Evolutionary conservation across 768 basidiomycete genomes (phyloP).

Genomic region (Trametes gibbosa): DNA sequence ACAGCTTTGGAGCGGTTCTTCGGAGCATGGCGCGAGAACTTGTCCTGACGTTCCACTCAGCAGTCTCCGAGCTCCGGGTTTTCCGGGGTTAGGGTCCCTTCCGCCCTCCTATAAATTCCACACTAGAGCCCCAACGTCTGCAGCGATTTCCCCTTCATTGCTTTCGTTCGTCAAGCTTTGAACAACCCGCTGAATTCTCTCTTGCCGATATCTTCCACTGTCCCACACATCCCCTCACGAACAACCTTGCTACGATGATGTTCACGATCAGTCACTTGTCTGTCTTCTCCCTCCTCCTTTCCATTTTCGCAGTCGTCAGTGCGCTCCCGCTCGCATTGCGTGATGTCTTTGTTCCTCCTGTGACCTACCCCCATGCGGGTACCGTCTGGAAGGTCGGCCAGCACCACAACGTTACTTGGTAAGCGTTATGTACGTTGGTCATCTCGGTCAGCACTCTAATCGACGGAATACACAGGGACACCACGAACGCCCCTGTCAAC

Average conservation of each 20-base stretch:
- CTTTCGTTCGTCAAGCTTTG: slow-evolving; percentile 15
- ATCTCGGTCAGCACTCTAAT: background rate
- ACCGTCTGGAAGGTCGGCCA: slow-evolving; percentile 47
- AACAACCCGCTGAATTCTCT: background rate
- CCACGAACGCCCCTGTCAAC: slow-evolving; percentile 35
- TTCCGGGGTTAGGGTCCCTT: slow-evolving; percentile 8
- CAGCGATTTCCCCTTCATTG: slow-evolving; percentile 12
- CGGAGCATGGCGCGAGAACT: slow-evolving; percentile 2
- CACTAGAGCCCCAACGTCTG: background rate
- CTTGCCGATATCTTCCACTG: background rate
- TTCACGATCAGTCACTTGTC: slow-evolving; percentile 26
- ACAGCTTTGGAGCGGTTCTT: background rate
- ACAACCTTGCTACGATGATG: slow-evolving; percentile 11
- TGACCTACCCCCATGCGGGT: slow-evolving; percentile 40
- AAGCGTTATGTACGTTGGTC: slow-evolving; percentile 13
- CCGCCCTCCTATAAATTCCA: slow-evolving; percentile 1
- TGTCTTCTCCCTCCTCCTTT: slow-evolving; percentile 25
- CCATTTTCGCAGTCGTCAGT: slow-evolving; percentile 22
- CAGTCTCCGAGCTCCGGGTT: background rate
- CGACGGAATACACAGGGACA: slow-evolving; percentile 33
- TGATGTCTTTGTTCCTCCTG: slow-evolving; percentile 48
- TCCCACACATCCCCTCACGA: background rate
- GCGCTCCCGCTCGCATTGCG: slow-evolving; percentile 37
- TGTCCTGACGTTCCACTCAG: background rate
- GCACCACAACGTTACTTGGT: slow-evolving; percentile 51